Base-by-base conservation (phyloP, 257 asterid species). In the Jaltomata sinuosa region DNA sequence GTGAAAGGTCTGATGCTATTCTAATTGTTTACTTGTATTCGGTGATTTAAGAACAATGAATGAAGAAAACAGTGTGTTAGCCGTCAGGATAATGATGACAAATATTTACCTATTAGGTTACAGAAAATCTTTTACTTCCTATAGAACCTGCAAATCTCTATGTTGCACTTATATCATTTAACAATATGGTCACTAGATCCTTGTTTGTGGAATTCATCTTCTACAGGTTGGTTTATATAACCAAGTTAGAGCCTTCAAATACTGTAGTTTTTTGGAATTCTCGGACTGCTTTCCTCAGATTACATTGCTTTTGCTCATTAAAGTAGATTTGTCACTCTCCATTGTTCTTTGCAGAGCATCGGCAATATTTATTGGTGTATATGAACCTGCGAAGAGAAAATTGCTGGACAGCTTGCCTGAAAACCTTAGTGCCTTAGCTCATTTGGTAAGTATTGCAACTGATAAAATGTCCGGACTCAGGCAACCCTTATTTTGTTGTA, bases 291-390 rank as follows among this genome's bases (percentile, higher is more conserved):
- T 27, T 64, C 68, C 8, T 61, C 16, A 5, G 32, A 61, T 1
- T 61, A 25, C 19, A 61, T 61, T 61, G 2, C 34, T 61, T 59
- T 25, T 61, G 68, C 3, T 61, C 32, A 61, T 10, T 36, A 61
- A 61, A 61, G 68, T 6, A 29, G 40, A 64, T 14, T 64, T 32
- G 40, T 64, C 40, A 64, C 42, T 64, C n/a, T 8, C 47, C 9
- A 16, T 15, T 77, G 62, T 77, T 59, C 82, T 77, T 87, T 77
- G 84, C 88, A 93, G 97, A 87, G 97, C 95, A 34, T 93, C 95
- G 11, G 97, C 97, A 81, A 87, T 93, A 85, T 93, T 92, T 82
- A 40, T 92, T 76, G 97, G 97, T 38, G 94, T 90, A 64, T 93
- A 93, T 78, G 97, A 93, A 87, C 94, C 91, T 32, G 54, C 94